Evolutionary conservation across 75 land plant species (phyloP).

Genomic region (Selaginella tamariscina): DNA sequence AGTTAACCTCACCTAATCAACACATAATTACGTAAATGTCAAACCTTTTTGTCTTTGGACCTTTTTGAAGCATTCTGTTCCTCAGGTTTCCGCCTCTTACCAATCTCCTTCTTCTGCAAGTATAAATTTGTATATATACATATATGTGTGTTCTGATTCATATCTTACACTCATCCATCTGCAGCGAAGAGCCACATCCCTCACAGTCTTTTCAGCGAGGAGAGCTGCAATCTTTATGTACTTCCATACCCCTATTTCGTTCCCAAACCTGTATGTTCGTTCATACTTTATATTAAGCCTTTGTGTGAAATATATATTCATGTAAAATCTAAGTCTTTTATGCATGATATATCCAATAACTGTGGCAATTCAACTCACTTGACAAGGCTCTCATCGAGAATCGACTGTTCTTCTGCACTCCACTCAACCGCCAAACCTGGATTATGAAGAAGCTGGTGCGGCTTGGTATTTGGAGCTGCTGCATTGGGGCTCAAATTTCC

Average conservation of each 20-base stretch:
- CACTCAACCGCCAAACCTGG: slow-evolving; percentile 45
- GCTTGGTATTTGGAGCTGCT: slow-evolving; percentile 1
- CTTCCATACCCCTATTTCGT: slow-evolving; percentile 44
- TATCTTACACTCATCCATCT: slow-evolving; percentile 79
- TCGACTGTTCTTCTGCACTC: slow-evolving; percentile 51
- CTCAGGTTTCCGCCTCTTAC: slow-evolving; percentile 55
- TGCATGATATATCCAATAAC: too few relatives aligned
- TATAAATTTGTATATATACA: not conserved
- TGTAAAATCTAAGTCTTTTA: too few relatives aligned
- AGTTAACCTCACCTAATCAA: not conserved
- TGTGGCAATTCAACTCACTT: slow-evolving; percentile 40
- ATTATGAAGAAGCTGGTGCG: slow-evolving; percentile 33
- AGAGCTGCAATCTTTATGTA: slow-evolving; percentile 75
- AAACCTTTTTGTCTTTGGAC: slow-evolving; percentile 48
- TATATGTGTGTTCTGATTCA: not conserved
- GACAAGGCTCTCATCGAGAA: slow-evolving; percentile 41
- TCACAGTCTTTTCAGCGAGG: slow-evolving; percentile 70
- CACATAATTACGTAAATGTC: not conserved
- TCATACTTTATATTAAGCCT: too few relatives aligned
- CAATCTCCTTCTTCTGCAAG: slow-evolving; percentile 55
- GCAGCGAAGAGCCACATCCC: slow-evolving; percentile 90
- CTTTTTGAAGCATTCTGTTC: slow-evolving; percentile 43
- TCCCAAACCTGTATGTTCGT: slow-evolving; percentile 33
- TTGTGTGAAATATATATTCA: too few relatives aligned
- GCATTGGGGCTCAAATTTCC: not conserved